Evolutionary conservation across 441 rosid species (phyloP), one percentile per base, ranked within the genome.

Genomic region (Jatropha multifida): DNA sequence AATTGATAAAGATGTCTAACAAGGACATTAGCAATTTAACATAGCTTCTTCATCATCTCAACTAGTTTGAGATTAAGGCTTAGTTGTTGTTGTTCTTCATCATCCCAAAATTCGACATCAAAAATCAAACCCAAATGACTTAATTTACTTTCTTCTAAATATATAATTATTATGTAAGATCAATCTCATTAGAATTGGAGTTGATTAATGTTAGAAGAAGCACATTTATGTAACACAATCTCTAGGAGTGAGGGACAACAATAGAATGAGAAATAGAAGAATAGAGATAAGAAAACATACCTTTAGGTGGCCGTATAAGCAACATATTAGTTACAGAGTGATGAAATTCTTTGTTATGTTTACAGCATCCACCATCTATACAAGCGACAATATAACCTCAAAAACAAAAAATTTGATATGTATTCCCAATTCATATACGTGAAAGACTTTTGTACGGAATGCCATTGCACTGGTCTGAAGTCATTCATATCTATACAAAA

Each of bases 401-500:
- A 44, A 67, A 68, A 63, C 67, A 67, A 42, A 48, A 64, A 18
- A 12, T 51, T 46, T 27, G 54, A 67, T 13, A 61, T 14, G 42
- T 60, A 41, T 66, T 23, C 77, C 37, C 20, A 56, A 54, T 46
- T 54, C 58, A 26, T 68, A 54, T 38, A 79, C 72, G 65, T 37
- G 26, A 40, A 40, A 54, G 54, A 65, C 26, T 11, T 7, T 52
- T 32, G 52, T 42, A 73, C 55, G 15, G 7, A 63, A 20, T 51
- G 59, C 46, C 70, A 26, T 5, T 4, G 26, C 18, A 40, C 26
- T 9, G 10, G 48, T 60, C 62, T 14, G 66, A 68, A 60, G 65
- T 71, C 65, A 61, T 62, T 11, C 52, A 62, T 41, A 78, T 52
- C 71, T 76, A 69, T 58, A 81, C 83, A 86, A 75, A 78, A 69